phyloP scores from a whole-genome alignment of 192 early-diverging fungal species.

The Phlyctochytrium bullatum region DNA sequence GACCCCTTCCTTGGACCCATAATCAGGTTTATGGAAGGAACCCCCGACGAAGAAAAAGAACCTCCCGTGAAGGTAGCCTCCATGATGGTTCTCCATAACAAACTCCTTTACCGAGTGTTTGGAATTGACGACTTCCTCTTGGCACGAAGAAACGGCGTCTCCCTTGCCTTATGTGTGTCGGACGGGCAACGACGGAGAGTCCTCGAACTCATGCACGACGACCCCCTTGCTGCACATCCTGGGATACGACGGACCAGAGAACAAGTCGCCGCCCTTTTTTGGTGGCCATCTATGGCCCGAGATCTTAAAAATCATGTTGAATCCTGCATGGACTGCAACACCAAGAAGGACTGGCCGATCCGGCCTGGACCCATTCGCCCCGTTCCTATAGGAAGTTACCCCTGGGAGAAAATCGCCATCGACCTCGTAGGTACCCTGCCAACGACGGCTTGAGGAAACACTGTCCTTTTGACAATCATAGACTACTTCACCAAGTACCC shows the following conservation, averaged over 20 bases:
- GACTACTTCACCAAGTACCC: conserved; percentile 7
- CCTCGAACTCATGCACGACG: conserved; percentile 2
- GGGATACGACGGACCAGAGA: not conserved
- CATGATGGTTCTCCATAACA: not conserved
- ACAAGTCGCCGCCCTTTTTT: conserved; percentile 2
- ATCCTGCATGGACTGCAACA: too few relatives aligned
- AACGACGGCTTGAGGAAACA: not conserved
- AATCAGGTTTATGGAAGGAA: not conserved
- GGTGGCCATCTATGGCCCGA: conserved; percentile 8
- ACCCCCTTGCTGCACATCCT: conserved; percentile 1
- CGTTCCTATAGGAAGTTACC: not conserved
- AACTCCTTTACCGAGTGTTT: not conserved
- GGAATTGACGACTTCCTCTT: not conserved
- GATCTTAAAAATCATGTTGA: not conserved
- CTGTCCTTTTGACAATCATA: not conserved
- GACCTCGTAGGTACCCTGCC: conserved; percentile 1
- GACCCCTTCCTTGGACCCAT: not conserved
- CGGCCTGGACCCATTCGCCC: too few relatives aligned
- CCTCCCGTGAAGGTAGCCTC: not conserved
- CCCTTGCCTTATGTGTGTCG: conserved; percentile 7
- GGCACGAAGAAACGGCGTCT: not conserved
- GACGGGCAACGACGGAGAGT: not conserved
- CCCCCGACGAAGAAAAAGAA: not conserved
- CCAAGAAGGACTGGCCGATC: too few relatives aligned
- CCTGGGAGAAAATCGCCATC: not conserved